Percentiles rank a stretch among this genome's conserved stretches.
These are phyloP conservation scores for Podospora comata DNA, from an alignment of 495 filamentous ascomycete genomes.

Conservation along the genomic window DNA sequence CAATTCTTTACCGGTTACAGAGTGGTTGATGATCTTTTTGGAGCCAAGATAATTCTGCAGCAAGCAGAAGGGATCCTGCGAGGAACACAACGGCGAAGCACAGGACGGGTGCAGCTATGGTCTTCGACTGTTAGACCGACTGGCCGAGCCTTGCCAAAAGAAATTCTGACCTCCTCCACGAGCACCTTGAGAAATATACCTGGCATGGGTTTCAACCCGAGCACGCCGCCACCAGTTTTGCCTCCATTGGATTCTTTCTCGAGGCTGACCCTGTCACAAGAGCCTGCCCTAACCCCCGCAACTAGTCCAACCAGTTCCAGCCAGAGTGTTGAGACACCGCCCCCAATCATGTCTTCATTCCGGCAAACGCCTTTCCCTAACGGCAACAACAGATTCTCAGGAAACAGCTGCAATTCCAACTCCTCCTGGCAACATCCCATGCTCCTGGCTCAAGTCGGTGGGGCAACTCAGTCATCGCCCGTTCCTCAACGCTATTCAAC, in stretches of 20 bases:
- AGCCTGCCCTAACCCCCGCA: not conserved
- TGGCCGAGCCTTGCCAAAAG: slow-evolving; percentile 4
- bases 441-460: not conserved
- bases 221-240: not conserved
- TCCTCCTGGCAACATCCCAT: not conserved
- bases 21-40: slow-evolving; percentile 22
- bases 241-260: slow-evolving; percentile 10
- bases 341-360: not conserved
- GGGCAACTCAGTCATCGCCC: not conserved
- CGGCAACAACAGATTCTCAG: not conserved
- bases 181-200: slow-evolving; percentile 3
- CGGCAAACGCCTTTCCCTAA: not conserved
- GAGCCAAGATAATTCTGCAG: slow-evolving; percentile 1
- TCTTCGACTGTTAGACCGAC: slow-evolving; percentile 1
- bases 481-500: not conserved
- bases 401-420: not conserved
- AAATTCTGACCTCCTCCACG: not conserved
- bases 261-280: slow-evolving; percentile 2
- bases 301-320: not conserved
- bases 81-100: slow-evolving; percentile 1
- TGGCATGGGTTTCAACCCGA: not conserved
- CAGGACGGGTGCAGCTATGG: slow-evolving; percentile 16
- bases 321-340: slow-evolving; percentile 1
- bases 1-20: slow-evolving; percentile 23
- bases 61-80: not conserved